Conservation (phyloP, 2,329 filamentous ascomycete species). For the Plectosphaerella plurivora region DNA sequence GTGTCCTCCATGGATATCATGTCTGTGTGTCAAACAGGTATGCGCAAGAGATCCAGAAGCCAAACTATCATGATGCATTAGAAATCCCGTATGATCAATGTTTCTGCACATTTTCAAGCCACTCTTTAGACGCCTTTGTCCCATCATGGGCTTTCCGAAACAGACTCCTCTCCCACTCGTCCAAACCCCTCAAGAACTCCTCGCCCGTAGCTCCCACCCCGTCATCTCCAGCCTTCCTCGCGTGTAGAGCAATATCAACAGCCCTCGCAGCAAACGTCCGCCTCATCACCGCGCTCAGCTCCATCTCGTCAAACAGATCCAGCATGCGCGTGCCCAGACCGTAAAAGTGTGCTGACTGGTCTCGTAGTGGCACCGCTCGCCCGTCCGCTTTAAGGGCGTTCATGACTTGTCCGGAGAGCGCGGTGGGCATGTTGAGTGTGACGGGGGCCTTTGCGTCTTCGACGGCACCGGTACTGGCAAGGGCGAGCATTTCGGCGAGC, state of each 20-base stretch:
- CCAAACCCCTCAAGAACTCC: slow-evolving; percentile 82
- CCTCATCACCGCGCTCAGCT: slow-evolving; percentile 69
- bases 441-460: slow-evolving; percentile 56
- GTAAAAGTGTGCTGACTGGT: slow-evolving; percentile 85
- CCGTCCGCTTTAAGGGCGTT: slow-evolving; percentile 91
- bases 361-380: slow-evolving; percentile 75
- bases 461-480: slow-evolving; percentile 45
- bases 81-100: slow-evolving; percentile 17
- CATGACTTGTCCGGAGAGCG: slow-evolving; percentile 73
- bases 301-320: slow-evolving; percentile 80
- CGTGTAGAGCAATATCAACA: slow-evolving; percentile 80
- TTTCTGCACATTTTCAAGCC: slow-evolving; percentile 56
- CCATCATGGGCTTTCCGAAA: slow-evolving; percentile 74
- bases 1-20: no score
- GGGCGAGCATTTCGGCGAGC: slow-evolving; percentile 89
- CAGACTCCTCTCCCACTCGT: slow-evolving; percentile 80
- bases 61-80: no score
- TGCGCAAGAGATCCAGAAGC: no score
- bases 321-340: slow-evolving; percentile 78
- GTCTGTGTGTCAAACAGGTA: no score
- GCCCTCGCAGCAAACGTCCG: slow-evolving; percentile 80
- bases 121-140: slow-evolving; percentile 63
- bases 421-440: slow-evolving; percentile 74
- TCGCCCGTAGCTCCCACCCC: slow-evolving; percentile 57
- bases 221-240: slow-evolving; percentile 75